phyloP scores from a whole-genome alignment of 2,329 filamentous ascomycete species.

The Aspergillus uvarum region DNA sequence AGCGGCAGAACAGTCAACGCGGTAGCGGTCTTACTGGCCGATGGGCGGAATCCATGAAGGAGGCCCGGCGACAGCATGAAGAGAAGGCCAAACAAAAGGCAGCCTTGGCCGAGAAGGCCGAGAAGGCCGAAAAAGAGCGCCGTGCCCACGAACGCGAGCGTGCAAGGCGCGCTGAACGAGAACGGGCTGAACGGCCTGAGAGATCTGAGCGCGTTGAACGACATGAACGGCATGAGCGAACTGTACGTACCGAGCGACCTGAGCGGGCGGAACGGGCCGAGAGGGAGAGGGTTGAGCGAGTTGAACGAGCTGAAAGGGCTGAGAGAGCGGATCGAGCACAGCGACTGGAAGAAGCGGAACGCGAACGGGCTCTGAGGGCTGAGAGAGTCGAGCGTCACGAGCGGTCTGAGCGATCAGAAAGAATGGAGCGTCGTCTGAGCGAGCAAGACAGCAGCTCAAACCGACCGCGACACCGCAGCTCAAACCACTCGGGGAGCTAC shows the following conservation, averaged over 20 bases:
- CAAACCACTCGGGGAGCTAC: conserved; percentile 28
- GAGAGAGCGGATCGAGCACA: conserved; percentile 13
- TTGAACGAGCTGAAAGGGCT: conserved; percentile 2
- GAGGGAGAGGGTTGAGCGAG: background rate
- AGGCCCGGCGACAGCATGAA: conserved; percentile 37
- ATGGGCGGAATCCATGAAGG: conserved; percentile 37
- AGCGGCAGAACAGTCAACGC: conserved; percentile 36
- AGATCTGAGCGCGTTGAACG: background rate
- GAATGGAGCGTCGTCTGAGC: background rate
- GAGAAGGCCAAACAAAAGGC: conserved; percentile 29
- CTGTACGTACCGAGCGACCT: conserved; percentile 20
- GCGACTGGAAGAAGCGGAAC: background rate
- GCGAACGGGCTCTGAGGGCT: conserved; percentile 11
- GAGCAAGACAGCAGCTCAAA: conserved; percentile 9
- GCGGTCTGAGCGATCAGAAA: conserved; percentile 2
- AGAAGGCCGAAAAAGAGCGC: conserved; percentile 21
- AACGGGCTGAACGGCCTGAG: background rate
- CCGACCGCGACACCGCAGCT: conserved; percentile 19
- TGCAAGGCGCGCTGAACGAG: background rate
- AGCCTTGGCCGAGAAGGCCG: conserved; percentile 7
- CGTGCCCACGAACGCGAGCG: conserved; percentile 4
- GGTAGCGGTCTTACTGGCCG: conserved; percentile 31
- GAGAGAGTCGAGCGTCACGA: conserved; percentile 12
- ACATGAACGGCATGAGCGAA: conserved; percentile 4
- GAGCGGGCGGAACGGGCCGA: background rate